Evolutionary conservation across 352 stramenopile genomes (phyloP).

Genomic region (Phytophthora multivora): DNA sequence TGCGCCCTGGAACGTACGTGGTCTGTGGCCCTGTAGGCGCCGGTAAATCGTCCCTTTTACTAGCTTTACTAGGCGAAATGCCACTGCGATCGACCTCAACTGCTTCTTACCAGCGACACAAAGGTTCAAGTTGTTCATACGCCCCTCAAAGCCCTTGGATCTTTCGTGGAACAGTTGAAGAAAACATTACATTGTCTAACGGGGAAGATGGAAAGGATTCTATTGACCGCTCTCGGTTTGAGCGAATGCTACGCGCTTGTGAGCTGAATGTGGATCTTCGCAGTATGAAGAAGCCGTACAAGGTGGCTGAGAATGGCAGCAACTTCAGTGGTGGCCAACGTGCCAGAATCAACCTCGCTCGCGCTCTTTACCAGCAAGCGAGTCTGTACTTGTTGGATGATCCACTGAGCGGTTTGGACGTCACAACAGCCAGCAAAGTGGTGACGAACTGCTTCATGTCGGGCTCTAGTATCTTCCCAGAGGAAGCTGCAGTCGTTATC

Average conservation of each 20-base stretch:
- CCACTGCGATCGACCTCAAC: slow-evolving; percentile 29
- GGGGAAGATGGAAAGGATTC: slow-evolving; percentile 14
- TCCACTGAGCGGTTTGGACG: slow-evolving; percentile 82
- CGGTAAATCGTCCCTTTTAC: slow-evolving; percentile 96
- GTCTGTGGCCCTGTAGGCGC: slow-evolving; percentile 91
- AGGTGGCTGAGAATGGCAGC: slow-evolving; percentile 69
- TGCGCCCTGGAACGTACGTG: slow-evolving; percentile 56
- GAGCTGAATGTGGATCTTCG: slow-evolving; percentile 76
- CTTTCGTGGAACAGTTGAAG: slow-evolving; percentile 58
- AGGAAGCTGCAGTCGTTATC: slow-evolving; percentile 64
- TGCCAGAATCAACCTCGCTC: slow-evolving; percentile 83
- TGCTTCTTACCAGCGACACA: not conserved
- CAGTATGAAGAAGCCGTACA: slow-evolving; percentile 37
- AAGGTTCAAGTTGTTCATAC: slow-evolving; percentile 48
- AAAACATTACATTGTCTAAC: slow-evolving; percentile 66
- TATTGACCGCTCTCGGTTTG: slow-evolving; percentile 51
- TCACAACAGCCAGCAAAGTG: slow-evolving; percentile 55
- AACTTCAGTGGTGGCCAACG: slow-evolving; percentile 90
- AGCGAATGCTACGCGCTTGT: slow-evolving; percentile 62
- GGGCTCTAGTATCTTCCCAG: slow-evolving; percentile 50
- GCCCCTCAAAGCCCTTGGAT: slow-evolving; percentile 82
- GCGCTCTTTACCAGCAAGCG: slow-evolving; percentile 74
- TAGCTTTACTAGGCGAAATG: slow-evolving; percentile 97
- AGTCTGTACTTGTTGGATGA: slow-evolving; percentile 90
- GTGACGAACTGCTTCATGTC: slow-evolving; percentile 51